Conservation (phyloP, 192 early-diverging fungal species). For the Coemansia sp. region DNA sequence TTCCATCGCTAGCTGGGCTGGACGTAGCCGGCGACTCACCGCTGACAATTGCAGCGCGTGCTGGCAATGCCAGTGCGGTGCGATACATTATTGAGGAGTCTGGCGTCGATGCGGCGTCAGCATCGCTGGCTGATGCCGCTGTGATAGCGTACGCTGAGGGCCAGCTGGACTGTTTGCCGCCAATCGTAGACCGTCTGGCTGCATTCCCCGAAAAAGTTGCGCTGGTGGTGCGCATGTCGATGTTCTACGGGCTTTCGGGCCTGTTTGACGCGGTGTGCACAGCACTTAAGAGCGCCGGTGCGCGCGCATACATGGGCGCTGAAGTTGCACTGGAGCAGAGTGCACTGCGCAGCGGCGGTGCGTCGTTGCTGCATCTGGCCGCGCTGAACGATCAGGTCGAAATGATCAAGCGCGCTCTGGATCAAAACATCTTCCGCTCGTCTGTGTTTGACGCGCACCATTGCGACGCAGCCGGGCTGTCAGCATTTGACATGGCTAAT, state of each 20-base stretch:
- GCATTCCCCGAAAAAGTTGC: constrained; percentile 31
- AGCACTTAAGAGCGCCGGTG: constrained; percentile 8
- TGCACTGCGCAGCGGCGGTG: constrained; percentile 18
- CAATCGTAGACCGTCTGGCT: constrained; percentile 17
- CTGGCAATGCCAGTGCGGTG: constrained; percentile 28
- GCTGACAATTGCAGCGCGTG: constrained; percentile 41
- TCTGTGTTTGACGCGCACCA: constrained; percentile 19
- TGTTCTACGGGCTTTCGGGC: constrained; percentile 35
- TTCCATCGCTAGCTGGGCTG: constrained; percentile 18
- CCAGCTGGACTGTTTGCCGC: constrained; percentile 11
- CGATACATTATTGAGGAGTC: constrained; percentile 48
- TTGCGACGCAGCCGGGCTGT: constrained; percentile 28
- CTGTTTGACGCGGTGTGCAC: constrained; percentile 30
- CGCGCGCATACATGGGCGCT: constrained; percentile 10
- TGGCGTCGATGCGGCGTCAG: constrained; percentile 17
- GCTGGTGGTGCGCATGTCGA: constrained; percentile 24
- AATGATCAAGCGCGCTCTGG: constrained; percentile 21
- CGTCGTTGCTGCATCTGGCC: constrained; percentile 41
- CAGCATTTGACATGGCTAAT: constrained; percentile 43
- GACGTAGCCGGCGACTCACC: constrained; percentile 44
- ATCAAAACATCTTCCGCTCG: constrained; percentile 20
- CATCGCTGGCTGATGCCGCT: constrained; percentile 31
- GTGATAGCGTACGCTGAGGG: constrained; percentile 18
- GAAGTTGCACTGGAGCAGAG: constrained; percentile 25
- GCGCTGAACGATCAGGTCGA: constrained; percentile 31